Base-by-base conservation (phyloP, 208 protist genomes). In the Trypanosoma rangeli region DNA sequence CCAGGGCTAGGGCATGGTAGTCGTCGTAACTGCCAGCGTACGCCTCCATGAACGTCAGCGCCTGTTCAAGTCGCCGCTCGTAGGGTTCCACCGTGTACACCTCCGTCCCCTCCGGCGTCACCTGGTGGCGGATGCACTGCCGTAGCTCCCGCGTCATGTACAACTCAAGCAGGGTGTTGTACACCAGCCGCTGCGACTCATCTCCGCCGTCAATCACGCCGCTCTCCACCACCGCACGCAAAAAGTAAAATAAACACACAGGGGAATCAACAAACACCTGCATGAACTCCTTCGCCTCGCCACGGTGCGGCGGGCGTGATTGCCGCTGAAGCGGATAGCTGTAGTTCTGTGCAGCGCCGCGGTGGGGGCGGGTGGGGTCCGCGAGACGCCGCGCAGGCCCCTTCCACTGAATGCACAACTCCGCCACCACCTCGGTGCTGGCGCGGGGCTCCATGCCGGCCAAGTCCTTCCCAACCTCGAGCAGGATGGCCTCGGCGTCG, bases 141-240 rank as follows among this genome's bases (percentile, higher is more conserved):
- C 55, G 58, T 53, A 90, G 65, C 3, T 81, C 65, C 20, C 68
- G 61, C 20, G 86, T 89, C 39, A 99, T 83, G 82, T 98, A 99
- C n/a, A 99, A 73, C 73, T 99, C 97, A 13, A 98, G 75, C 0
- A 99, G 79, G n/a, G 97, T 98, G 81, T 98, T 94, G 84, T 96
- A 98, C n/a, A 79, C 61, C 18, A 54, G 26, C 20, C 37, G 60
- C 44, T 48, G 59, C 24, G 65, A 65, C 18, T 31, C 50, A 24
- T 80, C 68, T 24, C 80, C 70, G 28, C 65, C 70, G 48, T 92
- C 82, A 31, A 88, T 48, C 28, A 81, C 75, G 57, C 74, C 74
- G 56, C 84, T 82, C 58, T 78, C 66, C 67, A 93, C 81, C 29
- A 97, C 84, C 18, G 95, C 87, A 31, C 98, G 94, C 33, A 98